Evolutionary conservation across 2,329 filamentous ascomycete species (phyloP).

Genomic region (Epichloe hybrida): DNA sequence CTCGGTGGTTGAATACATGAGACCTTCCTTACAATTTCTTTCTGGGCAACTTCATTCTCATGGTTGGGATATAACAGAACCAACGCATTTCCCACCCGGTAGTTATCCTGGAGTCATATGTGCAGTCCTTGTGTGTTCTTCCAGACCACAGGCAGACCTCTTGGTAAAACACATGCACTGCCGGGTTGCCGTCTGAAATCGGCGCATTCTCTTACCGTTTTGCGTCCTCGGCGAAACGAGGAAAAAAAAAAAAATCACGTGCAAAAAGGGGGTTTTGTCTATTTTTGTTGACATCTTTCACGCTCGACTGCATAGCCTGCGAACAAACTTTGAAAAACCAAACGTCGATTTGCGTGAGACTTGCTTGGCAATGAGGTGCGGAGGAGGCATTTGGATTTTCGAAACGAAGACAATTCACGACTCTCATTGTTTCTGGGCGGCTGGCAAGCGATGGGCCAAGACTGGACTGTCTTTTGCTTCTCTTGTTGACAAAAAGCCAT

Average conservation of each 20-base stretch:
- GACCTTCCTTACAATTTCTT: background rate
- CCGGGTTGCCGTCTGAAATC: too few species aligned
- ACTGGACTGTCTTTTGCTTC: background rate
- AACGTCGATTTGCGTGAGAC: background rate
- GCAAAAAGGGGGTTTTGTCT: background rate
- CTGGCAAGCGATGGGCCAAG: background rate
- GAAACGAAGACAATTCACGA: background rate
- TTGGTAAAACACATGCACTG: too few species aligned
- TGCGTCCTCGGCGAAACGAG: too few species aligned
- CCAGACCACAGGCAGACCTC: too few species aligned
- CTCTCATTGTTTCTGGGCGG: background rate
- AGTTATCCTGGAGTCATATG: too few species aligned
- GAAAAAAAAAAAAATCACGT: too few species aligned
- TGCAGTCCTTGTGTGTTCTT: too few species aligned
- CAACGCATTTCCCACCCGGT: background rate
- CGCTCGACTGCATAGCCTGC: slow-evolving; percentile 2
- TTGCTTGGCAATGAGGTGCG: background rate
- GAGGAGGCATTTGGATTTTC: background rate
- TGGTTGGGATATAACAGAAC: background rate
- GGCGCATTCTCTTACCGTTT: too few species aligned
- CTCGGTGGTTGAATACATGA: background rate
- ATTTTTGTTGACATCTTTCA: background rate
- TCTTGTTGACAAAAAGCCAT: background rate
- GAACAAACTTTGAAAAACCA: background rate
- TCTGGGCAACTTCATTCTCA: background rate